Base-by-base conservation (phyloP, 148 eudicot species). In the Arbutus unedo region DNA sequence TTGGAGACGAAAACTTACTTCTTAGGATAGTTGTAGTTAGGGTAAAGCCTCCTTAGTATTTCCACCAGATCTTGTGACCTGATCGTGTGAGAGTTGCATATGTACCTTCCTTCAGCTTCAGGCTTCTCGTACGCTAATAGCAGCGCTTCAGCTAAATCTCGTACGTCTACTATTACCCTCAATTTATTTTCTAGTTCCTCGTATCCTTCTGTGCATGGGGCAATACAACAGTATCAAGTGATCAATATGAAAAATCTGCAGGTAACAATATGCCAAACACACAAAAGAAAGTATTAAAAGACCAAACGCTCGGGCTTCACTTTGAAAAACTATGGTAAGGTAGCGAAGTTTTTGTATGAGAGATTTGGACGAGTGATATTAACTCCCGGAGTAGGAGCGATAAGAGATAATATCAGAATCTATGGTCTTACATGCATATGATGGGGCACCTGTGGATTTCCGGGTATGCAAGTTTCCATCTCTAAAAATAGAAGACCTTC, bases 101-200 rank as follows among this genome's bases (percentile, higher is more conserved):
- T 81, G 81, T 94, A 93, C 82, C 97, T 90, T 74, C 98, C 98
- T 82, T 90, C 82, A 41, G 98, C 91, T 83, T 95, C 90, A 25
- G 93, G 93, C 84, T 86, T 91, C 89, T 95, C 94, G 81, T 87
- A 92, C 44, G 84, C 89, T 88, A 93, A 79, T 54, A 90, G 79
- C 66, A 93, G 74, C 25, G 96, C 95, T 82, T 89, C 93, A 59
- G 87, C 93, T 44, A 92, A 83, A 89, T 93, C 98, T n/a, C 98
- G 94, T 60, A 89, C 98, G 81, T 95, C 98, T 80, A 93, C 92
- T n/a, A 91, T 82, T 76, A 16, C 9, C 77, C 92, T 72, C 18
- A 57, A 18, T 82, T 57, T 90, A 87, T 91, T 90, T 87, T 89
- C 92, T 47, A 79, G 5, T 23, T 90, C 83, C 57, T 89, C 89